Conservation (phyloP, 164 flowering plant species). For the Tetrastigma voinierianum region DNA sequence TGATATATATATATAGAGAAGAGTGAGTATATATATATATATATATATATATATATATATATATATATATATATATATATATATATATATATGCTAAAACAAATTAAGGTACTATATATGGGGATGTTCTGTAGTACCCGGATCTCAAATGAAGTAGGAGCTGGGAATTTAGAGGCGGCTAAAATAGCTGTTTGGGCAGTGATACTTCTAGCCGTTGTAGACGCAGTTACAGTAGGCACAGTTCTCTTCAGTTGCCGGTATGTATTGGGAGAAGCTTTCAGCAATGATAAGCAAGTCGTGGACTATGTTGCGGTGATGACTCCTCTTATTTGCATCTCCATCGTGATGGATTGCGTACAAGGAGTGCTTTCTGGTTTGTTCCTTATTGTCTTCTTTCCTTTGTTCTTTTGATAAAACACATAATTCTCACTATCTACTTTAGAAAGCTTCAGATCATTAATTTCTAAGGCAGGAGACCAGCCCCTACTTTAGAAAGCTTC, state of each 20-base stretch:
- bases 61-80: no score
- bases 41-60: no score
- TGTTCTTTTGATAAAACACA: no score
- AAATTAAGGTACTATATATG: background rate
- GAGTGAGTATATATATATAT: no score
- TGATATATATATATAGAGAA: no score
- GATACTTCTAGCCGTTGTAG: slow-evolving; percentile 13
- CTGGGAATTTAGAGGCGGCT: slow-evolving; percentile 40
- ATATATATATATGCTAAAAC: no score
- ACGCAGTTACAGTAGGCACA: slow-evolving; percentile 16
- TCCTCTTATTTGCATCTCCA: slow-evolving; percentile 21
- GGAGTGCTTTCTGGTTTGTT: slow-evolving; percentile 34
- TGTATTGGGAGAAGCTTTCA: slow-evolving; percentile 30
- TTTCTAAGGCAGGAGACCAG: no score
- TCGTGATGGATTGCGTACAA: slow-evolving; percentile 26
- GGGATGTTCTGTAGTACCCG: slow-evolving; percentile 29
- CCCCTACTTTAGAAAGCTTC: no score
- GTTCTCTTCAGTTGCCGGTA: slow-evolving; percentile 19
- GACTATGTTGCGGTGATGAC: slow-evolving; percentile 22
- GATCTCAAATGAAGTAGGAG: slow-evolving; percentile 51
- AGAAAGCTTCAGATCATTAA: no score
- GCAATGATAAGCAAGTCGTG: slow-evolving; percentile 33
- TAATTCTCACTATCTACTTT: no score
- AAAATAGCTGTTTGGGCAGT: slow-evolving; percentile 18
- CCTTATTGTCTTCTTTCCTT: background rate